Evolutionary conservation across 225 moss, liverwort and hornwort genomes (phyloP).

Genomic region (Physcomitrellopsis africana): DNA sequence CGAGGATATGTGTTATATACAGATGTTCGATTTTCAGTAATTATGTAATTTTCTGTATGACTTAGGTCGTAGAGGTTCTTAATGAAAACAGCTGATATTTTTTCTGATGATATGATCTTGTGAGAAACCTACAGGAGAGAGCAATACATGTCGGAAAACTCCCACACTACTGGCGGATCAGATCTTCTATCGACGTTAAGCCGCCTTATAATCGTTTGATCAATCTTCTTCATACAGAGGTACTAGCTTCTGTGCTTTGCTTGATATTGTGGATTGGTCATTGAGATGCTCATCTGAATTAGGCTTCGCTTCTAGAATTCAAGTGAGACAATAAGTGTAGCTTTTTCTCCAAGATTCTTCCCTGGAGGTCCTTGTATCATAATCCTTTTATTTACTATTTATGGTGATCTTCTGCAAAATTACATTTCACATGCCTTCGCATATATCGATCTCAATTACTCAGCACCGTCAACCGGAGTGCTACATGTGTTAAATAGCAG

Average conservation of each 20-base stretch:
- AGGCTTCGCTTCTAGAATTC: neutral
- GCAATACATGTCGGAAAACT: constrained; percentile 56
- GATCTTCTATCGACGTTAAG: constrained; percentile 34
- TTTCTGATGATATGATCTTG: constrained; percentile 18
- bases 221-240: constrained; percentile 68
- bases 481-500: too few species aligned
- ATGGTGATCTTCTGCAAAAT: neutral
- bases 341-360: neutral
- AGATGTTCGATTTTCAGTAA: neutral
- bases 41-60: neutral
- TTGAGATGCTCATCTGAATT: constrained; percentile 4
- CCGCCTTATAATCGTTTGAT: constrained; percentile 63
- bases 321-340: neutral
- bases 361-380: neutral
- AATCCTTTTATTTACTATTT: too few species aligned
- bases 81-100: constrained; percentile 14
- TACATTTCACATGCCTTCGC: too few species aligned
- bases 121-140: constrained; percentile 51
- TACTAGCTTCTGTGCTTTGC: constrained; percentile 22
- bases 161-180: constrained; percentile 63
- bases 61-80: neutral
- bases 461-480: too few species aligned
- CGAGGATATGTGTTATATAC: too few species aligned
- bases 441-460: too few species aligned
- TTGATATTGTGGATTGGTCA: neutral